phyloP scores from a whole-genome alignment of 2,329 filamentous ascomycete genomes.

The Daldinia sp. region DNA sequence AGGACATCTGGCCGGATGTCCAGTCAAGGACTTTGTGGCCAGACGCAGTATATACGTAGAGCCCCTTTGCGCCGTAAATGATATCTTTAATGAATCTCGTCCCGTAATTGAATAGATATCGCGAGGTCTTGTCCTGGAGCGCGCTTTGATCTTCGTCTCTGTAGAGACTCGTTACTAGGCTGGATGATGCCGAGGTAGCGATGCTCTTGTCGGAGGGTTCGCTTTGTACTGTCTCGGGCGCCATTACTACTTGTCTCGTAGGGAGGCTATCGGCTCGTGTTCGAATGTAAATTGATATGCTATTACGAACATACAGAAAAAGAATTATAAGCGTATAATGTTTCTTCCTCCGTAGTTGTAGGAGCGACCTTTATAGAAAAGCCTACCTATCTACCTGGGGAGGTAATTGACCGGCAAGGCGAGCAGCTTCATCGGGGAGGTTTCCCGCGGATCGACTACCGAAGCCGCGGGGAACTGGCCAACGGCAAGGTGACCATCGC shows the following conservation, averaged over 20 bases:
- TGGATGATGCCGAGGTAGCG: neutral
- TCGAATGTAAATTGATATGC: neutral
- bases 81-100: constrained; percentile 23
- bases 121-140: constrained; percentile 20
- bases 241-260: neutral
- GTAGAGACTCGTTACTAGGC: neutral
- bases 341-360: neutral
- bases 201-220: neutral
- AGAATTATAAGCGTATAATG: neutral
- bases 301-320: neutral
- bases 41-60: constrained; percentile 20
- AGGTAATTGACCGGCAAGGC: too few species aligned
- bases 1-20: constrained; percentile 69
- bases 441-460: neutral
- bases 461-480: neutral
- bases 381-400: neutral
- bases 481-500: too few species aligned
- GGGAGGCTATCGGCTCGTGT: neutral
- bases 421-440: neutral
- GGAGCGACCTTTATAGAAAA: neutral
- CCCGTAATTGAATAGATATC: constrained; percentile 28
- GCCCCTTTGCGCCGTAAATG: constrained; percentile 17
- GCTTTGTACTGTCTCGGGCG: neutral
- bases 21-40: constrained; percentile 59
- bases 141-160: constrained; percentile 16